phyloP scores from a whole-genome alignment of 192 early-diverging fungal species.

The Rhizoclosmatium sp. region DNA sequence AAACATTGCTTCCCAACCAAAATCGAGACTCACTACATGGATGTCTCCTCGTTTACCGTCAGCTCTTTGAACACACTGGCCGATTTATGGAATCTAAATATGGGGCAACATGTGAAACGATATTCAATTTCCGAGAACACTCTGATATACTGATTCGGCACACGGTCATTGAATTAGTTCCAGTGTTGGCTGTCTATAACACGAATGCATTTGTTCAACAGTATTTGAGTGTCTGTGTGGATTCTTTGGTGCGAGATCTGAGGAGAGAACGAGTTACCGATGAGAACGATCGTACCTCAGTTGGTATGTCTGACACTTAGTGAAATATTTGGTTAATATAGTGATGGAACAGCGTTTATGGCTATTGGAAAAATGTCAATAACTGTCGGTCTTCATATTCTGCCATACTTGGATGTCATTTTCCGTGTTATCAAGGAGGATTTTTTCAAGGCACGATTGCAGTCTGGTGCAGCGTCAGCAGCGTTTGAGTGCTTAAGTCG shows the following conservation, averaged over 20 bases:
- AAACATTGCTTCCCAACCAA: slow-evolving; percentile 57
- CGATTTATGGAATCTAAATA: slow-evolving; percentile 89
- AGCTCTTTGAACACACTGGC: slow-evolving; percentile 80
- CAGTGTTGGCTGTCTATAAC: slow-evolving; percentile 82
- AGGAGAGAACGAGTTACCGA: slow-evolving; percentile 61
- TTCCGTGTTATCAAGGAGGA: slow-evolving; percentile 79
- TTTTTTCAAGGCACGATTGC: slow-evolving; percentile 50
- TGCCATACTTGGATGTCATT: slow-evolving; percentile 80
- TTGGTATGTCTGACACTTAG: no score
- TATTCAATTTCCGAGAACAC: slow-evolving; percentile 79
- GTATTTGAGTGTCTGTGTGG: slow-evolving; percentile 77
- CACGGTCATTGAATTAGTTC: slow-evolving; percentile 85
- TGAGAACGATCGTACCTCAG: not conserved
- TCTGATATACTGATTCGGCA: slow-evolving; percentile 78
- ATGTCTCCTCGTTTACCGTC: slow-evolving; percentile 79
- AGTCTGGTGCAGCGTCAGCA: slow-evolving; percentile 26
- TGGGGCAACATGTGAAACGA: slow-evolving; percentile 74
- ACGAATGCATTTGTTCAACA: slow-evolving; percentile 68
- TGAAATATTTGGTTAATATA: not conserved
- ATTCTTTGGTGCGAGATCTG: slow-evolving; percentile 73
- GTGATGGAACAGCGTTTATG: slow-evolving; percentile 76
- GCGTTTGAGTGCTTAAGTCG: slow-evolving; percentile 87
- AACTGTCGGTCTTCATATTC: slow-evolving; percentile 77
- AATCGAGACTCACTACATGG: slow-evolving; percentile 86
- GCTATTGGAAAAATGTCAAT: slow-evolving; percentile 88